Evolutionary conservation across 768 basidiomycete species (phyloP).

Genomic region (Cytidiella melzeri): DNA sequence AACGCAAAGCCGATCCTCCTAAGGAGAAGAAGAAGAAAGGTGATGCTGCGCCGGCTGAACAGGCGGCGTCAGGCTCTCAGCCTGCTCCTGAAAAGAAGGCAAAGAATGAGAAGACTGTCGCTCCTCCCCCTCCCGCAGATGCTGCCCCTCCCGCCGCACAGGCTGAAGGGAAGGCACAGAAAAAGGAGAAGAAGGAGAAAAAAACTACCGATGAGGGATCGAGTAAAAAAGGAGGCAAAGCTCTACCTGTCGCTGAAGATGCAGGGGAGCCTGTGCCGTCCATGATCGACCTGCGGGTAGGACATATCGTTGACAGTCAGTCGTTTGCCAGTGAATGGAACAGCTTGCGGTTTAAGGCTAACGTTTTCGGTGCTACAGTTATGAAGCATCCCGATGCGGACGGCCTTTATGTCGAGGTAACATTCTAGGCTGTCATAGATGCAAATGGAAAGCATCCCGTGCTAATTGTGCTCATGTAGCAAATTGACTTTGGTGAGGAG

Average conservation of each 20-base stretch:
- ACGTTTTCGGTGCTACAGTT: slow-evolving; percentile 40
- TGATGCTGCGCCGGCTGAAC: slow-evolving; percentile 26
- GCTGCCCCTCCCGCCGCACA: slow-evolving; percentile 17
- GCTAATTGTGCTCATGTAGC: slow-evolving; percentile 27
- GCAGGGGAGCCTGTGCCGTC: slow-evolving; percentile 83
- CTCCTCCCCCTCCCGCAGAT: slow-evolving; percentile 11
- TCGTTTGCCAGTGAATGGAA: slow-evolving; percentile 11
- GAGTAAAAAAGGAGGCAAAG: slow-evolving; percentile 30
- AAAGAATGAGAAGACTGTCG: slow-evolving; percentile 18
- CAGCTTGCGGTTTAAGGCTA: background rate
- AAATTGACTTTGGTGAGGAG: slow-evolving; percentile 96
- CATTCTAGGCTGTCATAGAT: background rate
- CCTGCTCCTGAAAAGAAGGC: slow-evolving; percentile 24
- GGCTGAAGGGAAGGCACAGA: slow-evolving; percentile 33
- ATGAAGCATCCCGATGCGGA: slow-evolving; percentile 97
- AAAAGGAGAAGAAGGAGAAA: slow-evolving; percentile 52
- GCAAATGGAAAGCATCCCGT: slow-evolving; percentile 3
- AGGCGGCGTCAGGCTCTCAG: slow-evolving; percentile 22
- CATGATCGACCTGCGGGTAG: slow-evolving; percentile 96
- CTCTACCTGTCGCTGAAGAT: slow-evolving; percentile 44
- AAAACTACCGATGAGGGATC: slow-evolving; percentile 21
- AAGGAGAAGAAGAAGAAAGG: slow-evolving; percentile 71
- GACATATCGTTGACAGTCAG: slow-evolving; percentile 86
- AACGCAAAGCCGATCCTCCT: slow-evolving; percentile 63
- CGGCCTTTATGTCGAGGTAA: slow-evolving; percentile 89